phyloP scores from a whole-genome alignment of 2,329 filamentous ascomycete genomes.

The Blumeria graminis region DNA sequence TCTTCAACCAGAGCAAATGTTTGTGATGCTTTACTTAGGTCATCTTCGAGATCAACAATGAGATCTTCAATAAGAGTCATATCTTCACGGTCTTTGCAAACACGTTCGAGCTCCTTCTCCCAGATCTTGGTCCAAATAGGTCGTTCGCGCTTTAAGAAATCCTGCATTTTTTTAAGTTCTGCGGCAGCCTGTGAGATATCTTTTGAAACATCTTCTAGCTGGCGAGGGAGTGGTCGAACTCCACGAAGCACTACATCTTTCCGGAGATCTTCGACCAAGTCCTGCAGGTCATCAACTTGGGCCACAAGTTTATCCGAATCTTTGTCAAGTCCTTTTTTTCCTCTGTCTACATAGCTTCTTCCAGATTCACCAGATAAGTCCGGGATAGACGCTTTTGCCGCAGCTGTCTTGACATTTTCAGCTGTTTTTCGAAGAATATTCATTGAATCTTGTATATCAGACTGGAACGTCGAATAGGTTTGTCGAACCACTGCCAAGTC shows the following conservation, averaged over 20 bases:
- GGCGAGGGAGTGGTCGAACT: constrained; percentile 70
- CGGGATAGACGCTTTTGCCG: constrained; percentile 45
- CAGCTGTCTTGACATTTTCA: constrained; percentile 50
- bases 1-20: constrained; percentile 92
- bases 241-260: constrained; percentile 91
- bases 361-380: constrained; percentile 55
- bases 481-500: constrained; percentile 83
- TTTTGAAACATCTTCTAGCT: constrained; percentile 72
- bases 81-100: constrained; percentile 86
- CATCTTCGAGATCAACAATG: constrained; percentile 73
- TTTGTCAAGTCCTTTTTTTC: constrained; percentile 64
- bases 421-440: constrained; percentile 60
- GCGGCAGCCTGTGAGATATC: constrained; percentile 62
- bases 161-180: constrained; percentile 83
- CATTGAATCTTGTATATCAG: constrained; percentile 78
- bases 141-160: constrained; percentile 76
- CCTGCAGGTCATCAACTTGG: constrained; percentile 90
- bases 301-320: constrained; percentile 81
- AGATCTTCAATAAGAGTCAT: constrained; percentile 92
- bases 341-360: constrained; percentile 59
- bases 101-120: constrained; percentile 90
- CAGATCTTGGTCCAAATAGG: constrained; percentile 98
- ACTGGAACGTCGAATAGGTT: constrained; percentile 76
- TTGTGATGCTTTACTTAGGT: constrained; percentile 80
- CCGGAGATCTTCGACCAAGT: constrained; percentile 82